Conservation (phyloP, 1,284 basidiomycete genomes). For the Flammula alnicola region DNA sequence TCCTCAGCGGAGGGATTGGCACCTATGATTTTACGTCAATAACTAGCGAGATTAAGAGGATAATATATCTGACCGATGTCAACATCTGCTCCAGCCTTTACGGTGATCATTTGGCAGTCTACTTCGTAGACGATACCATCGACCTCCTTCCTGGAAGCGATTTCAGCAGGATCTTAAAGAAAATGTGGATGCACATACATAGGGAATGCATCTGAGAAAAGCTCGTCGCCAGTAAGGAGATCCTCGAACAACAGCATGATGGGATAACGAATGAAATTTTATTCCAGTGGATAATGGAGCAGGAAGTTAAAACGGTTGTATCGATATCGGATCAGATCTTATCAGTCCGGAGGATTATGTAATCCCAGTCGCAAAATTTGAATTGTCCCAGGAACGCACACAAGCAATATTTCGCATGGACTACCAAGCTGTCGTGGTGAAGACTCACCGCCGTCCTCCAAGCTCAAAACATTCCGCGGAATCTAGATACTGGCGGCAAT, state of each 20-base stretch:
- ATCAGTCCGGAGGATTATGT: conserved; percentile 26
- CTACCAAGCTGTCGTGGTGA: conserved; percentile 76
- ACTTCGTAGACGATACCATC: conserved; percentile 93
- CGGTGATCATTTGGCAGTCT: conserved; percentile 75
- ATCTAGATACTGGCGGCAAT: conserved; percentile 81
- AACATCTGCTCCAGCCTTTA: conserved; percentile 83
- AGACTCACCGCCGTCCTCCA: conserved; percentile 59
- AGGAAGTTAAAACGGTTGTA: conserved; percentile 23
- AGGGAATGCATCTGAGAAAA: conserved; percentile 94
- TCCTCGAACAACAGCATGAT: conserved; percentile 83
- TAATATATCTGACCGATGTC: conserved; percentile 77
- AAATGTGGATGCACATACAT: conserved; percentile 52
- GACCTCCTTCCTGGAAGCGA: conserved; percentile 69
- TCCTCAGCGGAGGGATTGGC: conserved; percentile 95
- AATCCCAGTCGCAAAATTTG: conserved; percentile 11
- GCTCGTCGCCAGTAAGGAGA: conserved; percentile 85
- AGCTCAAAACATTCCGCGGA: conserved; percentile 69
- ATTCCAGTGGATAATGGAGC: conserved; percentile 23
- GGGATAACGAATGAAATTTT: conserved; percentile 31
- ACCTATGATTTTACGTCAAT: conserved; percentile 48
- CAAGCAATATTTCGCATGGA: conserved; percentile 58
- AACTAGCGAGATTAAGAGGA: conserved; percentile 10
- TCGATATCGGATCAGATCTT: conserved; percentile 38
- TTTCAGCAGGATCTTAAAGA: conserved; percentile 16
- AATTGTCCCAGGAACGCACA: no score